Base-by-base conservation (phyloP, 495 filamentous ascomycete species). In the Xylaria telfairii region DNA sequence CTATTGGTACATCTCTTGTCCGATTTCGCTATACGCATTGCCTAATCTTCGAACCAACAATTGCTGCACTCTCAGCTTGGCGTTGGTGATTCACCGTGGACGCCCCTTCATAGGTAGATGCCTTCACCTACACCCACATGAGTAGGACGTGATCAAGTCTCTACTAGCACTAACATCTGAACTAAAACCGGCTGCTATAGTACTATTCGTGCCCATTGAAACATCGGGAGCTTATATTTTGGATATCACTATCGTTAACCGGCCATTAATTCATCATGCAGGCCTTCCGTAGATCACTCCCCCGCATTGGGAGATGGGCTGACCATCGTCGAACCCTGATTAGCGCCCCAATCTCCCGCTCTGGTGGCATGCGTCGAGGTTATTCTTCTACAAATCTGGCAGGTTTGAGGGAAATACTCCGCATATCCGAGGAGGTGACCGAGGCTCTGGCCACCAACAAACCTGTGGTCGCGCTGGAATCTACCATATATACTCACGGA, bases 401-500 rank as follows among this genome's bases (percentile, higher is more conserved):
- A 24, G 75, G 73, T 64, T 72, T 86, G 51, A 88, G 83, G 75
- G 85, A 82, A 60, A 88, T 92, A 74, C 85, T 97, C 67, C 84
- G 84, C 62, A 82, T 98, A 67, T 97, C 94, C 8, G 89, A 93
- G 71, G 95, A 98, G 77, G 90, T 99, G 17, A 85, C 83, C 49
- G 88, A 91, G 74, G 96, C 95, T 60, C 70, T 98, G 30, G 82
- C 87, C 21, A 84, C 87, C 24, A 88, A 90, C 57, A 88, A 87
- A 53, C 95, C 96, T 2, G 90, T 98, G 9, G 95, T 99, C 15
- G 95, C 96, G 41, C 86, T 99, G 12, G 96, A 99, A 80, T 91
- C 93, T 2, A 97, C 96, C 2, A 98, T 99, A 49, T 84, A 85
- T 54, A 84, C 78, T 37, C 77, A 83, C 89, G 96, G 96, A 30